These are phyloP conservation scores for Colletotrichum cordylinicola DNA, from an alignment of 2,329 filamentous ascomycete species.

Conservation along the genomic window DNA sequence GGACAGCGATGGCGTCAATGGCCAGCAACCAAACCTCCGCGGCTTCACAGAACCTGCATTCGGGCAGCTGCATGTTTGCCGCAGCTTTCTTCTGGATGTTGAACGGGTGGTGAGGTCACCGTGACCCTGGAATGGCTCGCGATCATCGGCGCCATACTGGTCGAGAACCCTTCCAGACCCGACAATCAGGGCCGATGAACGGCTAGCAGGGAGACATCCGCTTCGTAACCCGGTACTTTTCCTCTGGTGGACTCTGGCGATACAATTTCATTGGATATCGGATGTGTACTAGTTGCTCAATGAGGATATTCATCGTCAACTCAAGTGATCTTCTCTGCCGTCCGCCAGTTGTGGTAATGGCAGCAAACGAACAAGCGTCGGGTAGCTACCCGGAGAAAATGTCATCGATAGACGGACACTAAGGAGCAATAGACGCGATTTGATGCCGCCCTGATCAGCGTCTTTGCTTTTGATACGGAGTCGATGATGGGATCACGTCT, in stretches of 20 bases:
- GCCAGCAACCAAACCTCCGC: background rate
- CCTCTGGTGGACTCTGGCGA: background rate
- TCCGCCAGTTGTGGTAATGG: background rate
- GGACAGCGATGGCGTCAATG: background rate
- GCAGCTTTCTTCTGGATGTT: background rate
- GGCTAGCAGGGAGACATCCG: background rate
- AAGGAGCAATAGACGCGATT: background rate
- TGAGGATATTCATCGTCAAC: background rate
- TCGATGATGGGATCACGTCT: background rate
- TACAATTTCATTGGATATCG: background rate
- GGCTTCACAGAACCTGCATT: background rate
- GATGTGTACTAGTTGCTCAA: background rate
- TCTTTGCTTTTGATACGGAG: background rate
- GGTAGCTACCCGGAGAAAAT: background rate
- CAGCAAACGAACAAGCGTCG: background rate
- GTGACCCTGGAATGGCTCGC: background rate
- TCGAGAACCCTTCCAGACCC: background rate
- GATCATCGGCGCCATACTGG: background rate
- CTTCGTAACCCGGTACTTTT: background rate
- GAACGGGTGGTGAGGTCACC: background rate
- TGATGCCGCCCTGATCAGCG: background rate
- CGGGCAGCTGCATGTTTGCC: conserved; percentile 1
- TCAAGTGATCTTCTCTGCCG: background rate
- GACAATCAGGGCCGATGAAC: conserved; percentile 4
- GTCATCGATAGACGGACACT: background rate